phyloP scores from a whole-genome alignment of 371 early-diverging fungal species.

The Apophysomyces ossiformis region DNA sequence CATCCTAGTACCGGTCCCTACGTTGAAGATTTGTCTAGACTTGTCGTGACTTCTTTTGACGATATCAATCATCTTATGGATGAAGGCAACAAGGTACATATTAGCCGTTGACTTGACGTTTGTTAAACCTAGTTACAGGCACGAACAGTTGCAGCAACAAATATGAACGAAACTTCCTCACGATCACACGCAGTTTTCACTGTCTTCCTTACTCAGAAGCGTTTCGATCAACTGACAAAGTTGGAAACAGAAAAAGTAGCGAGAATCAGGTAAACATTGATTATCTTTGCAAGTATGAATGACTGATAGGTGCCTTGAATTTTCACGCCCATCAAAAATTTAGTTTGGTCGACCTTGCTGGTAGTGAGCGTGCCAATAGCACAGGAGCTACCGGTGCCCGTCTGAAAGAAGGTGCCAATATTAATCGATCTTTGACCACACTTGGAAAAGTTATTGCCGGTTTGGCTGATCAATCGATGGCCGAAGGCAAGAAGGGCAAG shows the following conservation, averaged over 20 bases:
- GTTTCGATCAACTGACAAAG: conserved; percentile 61
- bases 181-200: conserved; percentile 97
- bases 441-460: conserved; percentile 98
- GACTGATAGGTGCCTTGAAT: background rate
- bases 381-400: conserved; percentile 96
- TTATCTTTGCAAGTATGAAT: background rate
- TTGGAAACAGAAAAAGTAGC: conserved; percentile 79
- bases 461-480: conserved; percentile 78
- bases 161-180: conserved; percentile 95
- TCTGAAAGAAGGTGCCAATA: conserved; percentile 98
- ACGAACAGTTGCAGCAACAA: conserved; percentile 92
- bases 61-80: conserved; percentile 84
- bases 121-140: conserved; percentile 43
- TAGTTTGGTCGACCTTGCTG: conserved; percentile 88
- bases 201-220: conserved; percentile 75
- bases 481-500: conserved; percentile 54
- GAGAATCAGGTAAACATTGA: conserved; percentile 56
- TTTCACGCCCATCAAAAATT: background rate
- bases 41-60: conserved; percentile 77
- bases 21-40: conserved; percentile 90
- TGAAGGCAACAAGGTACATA: conserved; percentile 80
- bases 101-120: background rate
- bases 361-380: conserved; percentile 95
- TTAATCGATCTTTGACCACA: conserved; percentile 95
- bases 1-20: conserved; percentile 90